Evolutionary conservation across 2,329 filamentous ascomycete species (phyloP).

Genomic region (Penicillium paneum): DNA sequence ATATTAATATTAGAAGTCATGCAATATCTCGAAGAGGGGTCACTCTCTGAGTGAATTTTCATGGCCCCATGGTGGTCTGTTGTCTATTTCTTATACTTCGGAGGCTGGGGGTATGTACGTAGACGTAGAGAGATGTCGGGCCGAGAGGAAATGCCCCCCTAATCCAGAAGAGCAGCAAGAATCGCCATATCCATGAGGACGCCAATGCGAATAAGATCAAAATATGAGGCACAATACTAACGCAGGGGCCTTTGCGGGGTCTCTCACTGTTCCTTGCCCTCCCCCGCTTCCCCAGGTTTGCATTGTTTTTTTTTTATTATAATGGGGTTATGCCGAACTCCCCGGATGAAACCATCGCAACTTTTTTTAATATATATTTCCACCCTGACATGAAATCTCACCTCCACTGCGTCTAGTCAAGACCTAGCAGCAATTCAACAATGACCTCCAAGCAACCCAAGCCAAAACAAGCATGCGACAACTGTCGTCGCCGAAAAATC

Average conservation of each 20-base stretch:
- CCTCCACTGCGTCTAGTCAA: neutral
- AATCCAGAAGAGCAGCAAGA: neutral
- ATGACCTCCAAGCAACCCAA: conserved; percentile 20
- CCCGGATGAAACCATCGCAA: conserved; percentile 1
- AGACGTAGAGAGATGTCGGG: neutral
- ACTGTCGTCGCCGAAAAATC: conserved; percentile 44
- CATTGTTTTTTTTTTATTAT: neutral
- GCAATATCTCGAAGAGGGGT: neutral
- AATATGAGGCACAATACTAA: neutral
- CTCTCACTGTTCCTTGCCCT: neutral
- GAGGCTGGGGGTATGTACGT: neutral
- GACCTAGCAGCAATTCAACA: conserved; percentile 21
- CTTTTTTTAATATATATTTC: neutral
- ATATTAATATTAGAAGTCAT: neutral
- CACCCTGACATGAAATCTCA: neutral
- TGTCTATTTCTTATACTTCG: neutral
- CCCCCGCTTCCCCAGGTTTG: conserved; percentile 21
- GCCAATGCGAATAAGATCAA: neutral
- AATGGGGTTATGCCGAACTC: neutral
- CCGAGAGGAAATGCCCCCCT: neutral
- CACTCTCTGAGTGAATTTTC: neutral
- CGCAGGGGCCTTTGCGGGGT: conserved; percentile 18
- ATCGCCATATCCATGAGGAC: neutral
- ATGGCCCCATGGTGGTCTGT: neutral
- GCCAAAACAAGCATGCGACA: conserved; percentile 41